These are phyloP conservation scores for Letharia columbiana DNA, from an alignment of 495 filamentous ascomycete species.

Conservation along the genomic window DNA sequence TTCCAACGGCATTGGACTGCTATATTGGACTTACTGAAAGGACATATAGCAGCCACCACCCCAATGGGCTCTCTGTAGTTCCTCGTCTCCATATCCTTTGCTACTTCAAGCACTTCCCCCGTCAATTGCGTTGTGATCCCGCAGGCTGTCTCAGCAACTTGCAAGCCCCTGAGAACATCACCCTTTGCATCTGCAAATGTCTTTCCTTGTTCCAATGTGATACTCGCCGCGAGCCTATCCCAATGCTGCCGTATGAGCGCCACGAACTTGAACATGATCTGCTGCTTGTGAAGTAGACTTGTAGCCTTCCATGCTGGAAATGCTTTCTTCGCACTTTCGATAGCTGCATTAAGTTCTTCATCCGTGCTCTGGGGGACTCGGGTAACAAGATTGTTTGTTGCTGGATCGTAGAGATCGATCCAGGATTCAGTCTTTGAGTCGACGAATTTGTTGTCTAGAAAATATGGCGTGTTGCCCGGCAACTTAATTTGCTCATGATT, in stretches of 20 bases:
- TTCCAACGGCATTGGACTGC: not conserved
- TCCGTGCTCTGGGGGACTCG: conserved; percentile 94
- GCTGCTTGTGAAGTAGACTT: conserved; percentile 76
- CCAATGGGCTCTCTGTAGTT: conserved; percentile 89
- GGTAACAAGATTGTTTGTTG: conserved; percentile 95
- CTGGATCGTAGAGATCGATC: conserved; percentile 92
- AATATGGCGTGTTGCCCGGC: conserved; percentile 77
- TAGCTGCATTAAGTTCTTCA: conserved; percentile 79
- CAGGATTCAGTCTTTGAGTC: conserved; percentile 65
- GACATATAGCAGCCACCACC: conserved; percentile 93
- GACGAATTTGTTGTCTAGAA: conserved; percentile 85
- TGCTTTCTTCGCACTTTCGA: conserved; percentile 78
- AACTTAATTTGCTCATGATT: conserved; percentile 68
- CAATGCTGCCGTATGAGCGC: conserved; percentile 85
- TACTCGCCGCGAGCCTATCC: conserved; percentile 90
- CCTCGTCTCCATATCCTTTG: conserved; percentile 98
- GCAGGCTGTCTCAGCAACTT: conserved; percentile 95
- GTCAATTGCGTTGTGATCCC: conserved; percentile 89
- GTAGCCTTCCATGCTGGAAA: conserved; percentile 82
- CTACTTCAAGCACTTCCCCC: conserved; percentile 91
- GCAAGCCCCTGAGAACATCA: conserved; percentile 88
- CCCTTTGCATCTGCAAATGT: conserved; percentile 93
- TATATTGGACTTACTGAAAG: conserved; percentile 69
- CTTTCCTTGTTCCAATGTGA: conserved; percentile 97
- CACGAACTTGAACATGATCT: conserved; percentile 97